Base-by-base conservation (phyloP, 768 basidiomycete genomes). In the Termitomyces bulborhizus region DNA sequence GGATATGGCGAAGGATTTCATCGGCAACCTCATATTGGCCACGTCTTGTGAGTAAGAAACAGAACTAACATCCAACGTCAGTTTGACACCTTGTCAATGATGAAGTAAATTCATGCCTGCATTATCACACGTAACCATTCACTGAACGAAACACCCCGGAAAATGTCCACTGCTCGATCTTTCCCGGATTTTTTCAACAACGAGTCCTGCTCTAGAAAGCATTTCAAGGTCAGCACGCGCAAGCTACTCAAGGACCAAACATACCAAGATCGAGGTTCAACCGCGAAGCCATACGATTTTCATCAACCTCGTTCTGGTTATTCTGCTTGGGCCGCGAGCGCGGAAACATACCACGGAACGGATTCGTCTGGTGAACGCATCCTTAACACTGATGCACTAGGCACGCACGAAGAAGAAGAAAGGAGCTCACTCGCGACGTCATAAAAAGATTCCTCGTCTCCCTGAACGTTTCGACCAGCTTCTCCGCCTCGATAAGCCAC, bases 41-140 rank as follows among this genome's bases (percentile, higher is more conserved):
- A 1, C 79, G 75, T 48, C 72, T 74, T 0, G 89, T 85, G 39
- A 89, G 70, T 6, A 85, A 69, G 68, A 93, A 91, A 41, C 83
- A 77, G 64, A 91, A 90, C 93, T 95, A 46, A 56, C 58, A 40
- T 63, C 42, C 24, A 1, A 37, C 6, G 26, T 47, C 46, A 54
- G 39, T 26, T 16, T 41, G 27, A 31, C 27, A 45, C 31, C 18
- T 6, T 16, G 31, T 26, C 16, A 36, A 46, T 21, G 34, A 39
- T 18, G 32, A 34, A 26, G 16, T 24, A 2, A 12, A 40, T 12
- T 65, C 76, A 47, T 50, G 93, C 96, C 77, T 94, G 89, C 75
- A 97, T 83, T 65, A 93, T 85, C 40, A 98, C 63, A 15, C 77
- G 75, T 46, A 96, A 66, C 96, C 96, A 99, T 51, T 88, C 84